Percentiles rank a stretch among this genome's conserved stretches.
phyloP scores from a whole-genome alignment of 148 eudicot species.

The Cornus controversa region DNA sequence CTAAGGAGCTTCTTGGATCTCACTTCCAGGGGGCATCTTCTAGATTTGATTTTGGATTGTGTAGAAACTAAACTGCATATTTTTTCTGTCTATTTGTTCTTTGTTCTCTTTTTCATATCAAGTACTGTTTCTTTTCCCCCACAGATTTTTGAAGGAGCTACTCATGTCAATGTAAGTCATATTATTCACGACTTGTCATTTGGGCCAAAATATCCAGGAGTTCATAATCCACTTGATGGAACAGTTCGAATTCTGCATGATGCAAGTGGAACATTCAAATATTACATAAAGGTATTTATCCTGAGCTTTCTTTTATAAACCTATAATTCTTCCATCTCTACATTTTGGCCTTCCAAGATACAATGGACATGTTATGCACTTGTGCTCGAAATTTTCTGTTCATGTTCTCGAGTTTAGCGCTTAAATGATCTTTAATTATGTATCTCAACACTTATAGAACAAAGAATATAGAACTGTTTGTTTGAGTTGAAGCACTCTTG shows the following conservation, averaged over 20 bases:
- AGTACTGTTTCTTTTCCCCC: not conserved
- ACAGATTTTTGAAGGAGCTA: slow-evolving; percentile 91
- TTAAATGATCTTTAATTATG: not conserved
- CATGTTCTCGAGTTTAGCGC: not conserved
- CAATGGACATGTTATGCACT: not conserved
- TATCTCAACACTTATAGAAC: not conserved
- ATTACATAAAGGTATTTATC: slow-evolving; percentile 79
- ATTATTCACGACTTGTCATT: slow-evolving; percentile 92
- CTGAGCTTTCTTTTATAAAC: not conserved
- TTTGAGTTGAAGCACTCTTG: too few species aligned
- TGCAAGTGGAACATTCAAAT: slow-evolving; percentile 91
- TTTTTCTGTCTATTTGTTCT: not conserved
- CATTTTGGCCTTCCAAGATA: not conserved
- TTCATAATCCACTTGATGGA: slow-evolving; percentile 92
- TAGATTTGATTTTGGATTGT: not conserved
- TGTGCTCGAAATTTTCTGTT: not conserved
- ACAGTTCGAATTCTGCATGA: slow-evolving; percentile 72
- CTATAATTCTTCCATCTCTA: not conserved
- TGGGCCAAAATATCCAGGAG: slow-evolving; percentile 95
- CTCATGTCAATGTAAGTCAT: slow-evolving; percentile 95
- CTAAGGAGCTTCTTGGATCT: slow-evolving; percentile 5
- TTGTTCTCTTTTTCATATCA: not conserved
- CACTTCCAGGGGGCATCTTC: not conserved
- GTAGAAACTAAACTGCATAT: not conserved
- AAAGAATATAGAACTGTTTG: too few species aligned